Evolutionary conservation across 805 yeast genomes (phyloP), one percentile per base, ranked within the genome.

Genomic region (Saturnispora zaruensis): DNA sequence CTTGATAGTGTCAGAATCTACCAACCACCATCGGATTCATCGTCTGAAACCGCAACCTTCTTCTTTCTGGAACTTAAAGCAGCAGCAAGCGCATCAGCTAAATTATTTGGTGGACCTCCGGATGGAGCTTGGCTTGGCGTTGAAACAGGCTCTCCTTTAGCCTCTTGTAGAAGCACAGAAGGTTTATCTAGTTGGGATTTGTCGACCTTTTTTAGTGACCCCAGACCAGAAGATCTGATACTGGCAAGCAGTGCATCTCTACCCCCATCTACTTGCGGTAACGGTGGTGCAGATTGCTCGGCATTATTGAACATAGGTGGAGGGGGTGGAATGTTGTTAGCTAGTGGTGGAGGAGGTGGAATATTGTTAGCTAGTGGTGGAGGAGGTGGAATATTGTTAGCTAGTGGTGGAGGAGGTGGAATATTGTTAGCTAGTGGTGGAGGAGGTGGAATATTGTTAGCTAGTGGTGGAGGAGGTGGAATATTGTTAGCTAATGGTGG

Each of bases 241-340:
- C 97, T 87, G 0, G 95, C 86, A 52, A 91, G 70, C 40, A 91
- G 72, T 0, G 95, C 95, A 64, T 86, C 95, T 57, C 96, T 72
- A 0, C 82, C 82, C 2, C 71, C 67, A 56, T 4, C 73, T 65
- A 3, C 69, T 61, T 9, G 71, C 62, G 41, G 63, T 66, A 44
- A 66, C 69, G 66, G 59, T 3, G 67, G 63, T 14, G 71, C 66
- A 6, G 74, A 59, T 6, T 66, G 63, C 18, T 36, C 23, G 5
- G 71, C 6, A 72, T 36, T 24, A 32, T n/a, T 43, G 9, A 43
- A 30, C 25, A 38, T 58, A 23, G 64, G 55, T 28, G 46, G 51
- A 6, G 67, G 62, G 14, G 71, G 66, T 9, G 56, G 51, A 23
- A 20, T 46, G 51, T 58, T 47, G 26, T 57, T 56, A 11, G 56